phyloP scores from a whole-genome alignment of 352 stramenopile genomes.

The Globisporangium acanthophoron region DNA sequence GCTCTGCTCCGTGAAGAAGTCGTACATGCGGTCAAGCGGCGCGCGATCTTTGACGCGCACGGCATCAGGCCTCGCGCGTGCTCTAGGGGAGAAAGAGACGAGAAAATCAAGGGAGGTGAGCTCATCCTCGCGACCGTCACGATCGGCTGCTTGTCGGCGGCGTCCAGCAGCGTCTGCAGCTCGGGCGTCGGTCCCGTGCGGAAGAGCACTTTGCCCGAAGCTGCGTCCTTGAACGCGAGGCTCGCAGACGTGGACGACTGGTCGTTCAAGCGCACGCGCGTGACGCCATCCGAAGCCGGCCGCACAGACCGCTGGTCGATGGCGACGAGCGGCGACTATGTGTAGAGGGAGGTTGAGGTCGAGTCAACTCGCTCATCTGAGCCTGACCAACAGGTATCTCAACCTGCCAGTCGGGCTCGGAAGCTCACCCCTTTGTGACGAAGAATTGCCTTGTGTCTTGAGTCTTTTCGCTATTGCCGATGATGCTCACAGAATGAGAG shows the following conservation, averaged over 20 bases:
- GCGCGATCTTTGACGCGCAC: neutral
- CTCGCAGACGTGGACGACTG: neutral
- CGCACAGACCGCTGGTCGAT: slow-evolving; percentile 1
- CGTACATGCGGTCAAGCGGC: slow-evolving; percentile 12
- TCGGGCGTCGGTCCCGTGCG: neutral
- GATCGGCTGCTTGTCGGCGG: neutral
- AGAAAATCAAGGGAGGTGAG: neutral
- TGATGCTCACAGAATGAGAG: no score
- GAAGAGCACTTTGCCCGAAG: neutral
- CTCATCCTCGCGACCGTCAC: neutral
- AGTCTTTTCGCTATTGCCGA: no score
- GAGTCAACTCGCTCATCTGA: no score
- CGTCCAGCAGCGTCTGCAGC: neutral
- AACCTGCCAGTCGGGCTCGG: no score
- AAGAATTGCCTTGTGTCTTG: no score
- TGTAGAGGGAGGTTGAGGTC: no score
- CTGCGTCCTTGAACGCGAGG: slow-evolving; percentile 1
- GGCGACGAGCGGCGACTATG: neutral
- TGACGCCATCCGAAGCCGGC: neutral
- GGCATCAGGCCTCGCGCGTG: slow-evolving; percentile 6
- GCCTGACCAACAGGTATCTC: no score
- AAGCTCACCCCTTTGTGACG: no score
- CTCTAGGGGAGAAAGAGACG: slow-evolving; percentile 2
- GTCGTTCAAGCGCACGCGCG: neutral
- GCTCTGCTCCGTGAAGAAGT: slow-evolving; percentile 16